Conservation (phyloP, 2,329 filamentous ascomycete species). For the Colletotrichum higginsianum region DNA sequence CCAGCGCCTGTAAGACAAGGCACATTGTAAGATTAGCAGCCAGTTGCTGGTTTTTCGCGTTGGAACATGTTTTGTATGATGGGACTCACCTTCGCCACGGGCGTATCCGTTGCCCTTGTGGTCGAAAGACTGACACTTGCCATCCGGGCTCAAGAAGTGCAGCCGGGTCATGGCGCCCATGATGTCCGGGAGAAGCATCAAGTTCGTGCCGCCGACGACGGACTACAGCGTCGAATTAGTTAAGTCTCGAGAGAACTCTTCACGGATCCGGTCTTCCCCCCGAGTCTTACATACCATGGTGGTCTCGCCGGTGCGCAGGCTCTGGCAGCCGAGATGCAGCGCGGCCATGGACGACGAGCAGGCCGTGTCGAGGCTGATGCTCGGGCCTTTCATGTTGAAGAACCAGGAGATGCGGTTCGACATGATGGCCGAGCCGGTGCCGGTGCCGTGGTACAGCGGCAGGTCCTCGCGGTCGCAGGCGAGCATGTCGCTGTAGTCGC, state of each 20-base stretch:
- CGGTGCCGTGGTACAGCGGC: neutral
- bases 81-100: slow-evolving; percentile 14
- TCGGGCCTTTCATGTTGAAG: slow-evolving; percentile 43
- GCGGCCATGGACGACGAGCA: slow-evolving; percentile 43
- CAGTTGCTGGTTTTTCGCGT: too few species aligned
- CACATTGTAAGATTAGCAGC: too few species aligned
- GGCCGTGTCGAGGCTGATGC: slow-evolving; percentile 52
- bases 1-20: too few species aligned
- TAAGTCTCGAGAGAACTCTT: too few species aligned
- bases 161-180: neutral
- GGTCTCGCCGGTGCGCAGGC: slow-evolving; percentile 50
- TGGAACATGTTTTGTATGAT: too few species aligned
- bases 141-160: slow-evolving; percentile 2
- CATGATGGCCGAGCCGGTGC: neutral
- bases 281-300: slow-evolving; percentile 35
- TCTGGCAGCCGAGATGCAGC: slow-evolving; percentile 50
- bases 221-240: too few species aligned
- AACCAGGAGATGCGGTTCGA: neutral
- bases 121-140: slow-evolving; percentile 7
- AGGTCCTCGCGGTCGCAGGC: neutral
- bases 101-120: slow-evolving; percentile 2
- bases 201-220: slow-evolving; percentile 46
- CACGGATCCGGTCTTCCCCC: too few species aligned
- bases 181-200: neutral
- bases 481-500: neutral